phyloP scores from a whole-genome alignment of 2,329 filamentous ascomycete genomes.

The Hypoxylon sp. region DNA sequence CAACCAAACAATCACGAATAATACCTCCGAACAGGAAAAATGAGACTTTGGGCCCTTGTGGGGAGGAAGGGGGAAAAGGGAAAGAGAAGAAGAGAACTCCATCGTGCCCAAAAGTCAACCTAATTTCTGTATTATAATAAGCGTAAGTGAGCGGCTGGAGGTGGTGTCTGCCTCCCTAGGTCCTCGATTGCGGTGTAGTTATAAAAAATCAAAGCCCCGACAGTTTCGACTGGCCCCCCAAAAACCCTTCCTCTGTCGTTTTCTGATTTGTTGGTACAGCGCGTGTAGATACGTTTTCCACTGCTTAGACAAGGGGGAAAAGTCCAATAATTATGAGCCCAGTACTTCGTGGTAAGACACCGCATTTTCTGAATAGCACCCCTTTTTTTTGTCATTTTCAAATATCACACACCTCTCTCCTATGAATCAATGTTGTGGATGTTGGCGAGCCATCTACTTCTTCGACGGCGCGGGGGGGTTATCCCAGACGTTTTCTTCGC shows the following conservation, averaged over 20 bases:
- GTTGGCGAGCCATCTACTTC: not conserved
- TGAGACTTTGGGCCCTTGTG: slow-evolving; percentile 2
- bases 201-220: slow-evolving; percentile 27
- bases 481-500: slow-evolving; percentile 39
- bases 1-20: slow-evolving; percentile 1
- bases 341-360: not conserved
- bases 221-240: slow-evolving; percentile 4
- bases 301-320: not conserved
- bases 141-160: slow-evolving; percentile 35
- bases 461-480: not conserved
- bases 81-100: slow-evolving; percentile 6
- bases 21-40: not conserved
- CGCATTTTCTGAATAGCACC: not conserved
- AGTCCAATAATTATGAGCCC: not conserved
- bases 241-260: not conserved
- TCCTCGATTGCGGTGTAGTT: slow-evolving; percentile 29
- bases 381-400: not conserved
- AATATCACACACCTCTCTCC: not conserved
- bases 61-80: too few species aligned
- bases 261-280: not conserved
- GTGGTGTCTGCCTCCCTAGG: slow-evolving; percentile 10
- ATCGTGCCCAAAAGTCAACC: slow-evolving; percentile 21
- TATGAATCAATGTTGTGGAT: not conserved
- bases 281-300: not conserved
- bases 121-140: slow-evolving; percentile 48